phyloP scores from a whole-genome alignment of 2,329 filamentous ascomycete genomes.

The Karstenula rhodostoma region DNA sequence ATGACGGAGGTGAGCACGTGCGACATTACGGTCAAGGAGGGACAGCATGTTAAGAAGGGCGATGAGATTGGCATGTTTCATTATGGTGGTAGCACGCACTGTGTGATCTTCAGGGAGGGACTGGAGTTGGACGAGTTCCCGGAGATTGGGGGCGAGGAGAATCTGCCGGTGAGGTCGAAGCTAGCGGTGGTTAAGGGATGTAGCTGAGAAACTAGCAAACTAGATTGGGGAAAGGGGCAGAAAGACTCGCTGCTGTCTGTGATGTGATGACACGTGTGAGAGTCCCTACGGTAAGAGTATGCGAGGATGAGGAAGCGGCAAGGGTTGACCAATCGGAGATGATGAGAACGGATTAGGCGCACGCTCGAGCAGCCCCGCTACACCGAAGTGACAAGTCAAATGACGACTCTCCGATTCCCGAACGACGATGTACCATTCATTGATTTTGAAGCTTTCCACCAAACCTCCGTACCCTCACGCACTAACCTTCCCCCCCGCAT shows the following conservation, averaged over 20 bases:
- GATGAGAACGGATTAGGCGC: conserved; percentile 3
- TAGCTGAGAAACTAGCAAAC: neutral
- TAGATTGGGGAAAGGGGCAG: neutral
- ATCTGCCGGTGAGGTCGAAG: conserved; percentile 49
- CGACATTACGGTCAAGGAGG: conserved; percentile 73
- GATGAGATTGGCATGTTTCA: conserved; percentile 81
- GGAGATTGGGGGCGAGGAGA: conserved; percentile 40
- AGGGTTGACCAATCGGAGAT: neutral
- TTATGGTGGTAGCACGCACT: conserved; percentile 77
- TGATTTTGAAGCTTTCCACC: neutral
- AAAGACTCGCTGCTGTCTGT: neutral
- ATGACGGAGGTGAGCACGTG: conserved; percentile 81
- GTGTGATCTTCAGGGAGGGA: conserved; percentile 69
- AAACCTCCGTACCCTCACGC: neutral
- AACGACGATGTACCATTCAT: neutral
- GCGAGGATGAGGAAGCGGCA: neutral
- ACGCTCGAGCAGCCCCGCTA: neutral
- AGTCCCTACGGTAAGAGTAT: too few relatives aligned
- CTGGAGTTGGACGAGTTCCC: conserved; percentile 53
- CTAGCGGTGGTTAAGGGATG: conserved; percentile 42
- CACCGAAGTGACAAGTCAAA: neutral
- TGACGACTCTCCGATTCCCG: neutral
- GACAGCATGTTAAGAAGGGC: conserved; percentile 72
- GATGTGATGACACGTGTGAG: neutral
- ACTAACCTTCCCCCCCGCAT: conserved; percentile 19